Base-by-base conservation (phyloP, 371 early-diverging fungal species). In the Mucor mucedo region DNA sequence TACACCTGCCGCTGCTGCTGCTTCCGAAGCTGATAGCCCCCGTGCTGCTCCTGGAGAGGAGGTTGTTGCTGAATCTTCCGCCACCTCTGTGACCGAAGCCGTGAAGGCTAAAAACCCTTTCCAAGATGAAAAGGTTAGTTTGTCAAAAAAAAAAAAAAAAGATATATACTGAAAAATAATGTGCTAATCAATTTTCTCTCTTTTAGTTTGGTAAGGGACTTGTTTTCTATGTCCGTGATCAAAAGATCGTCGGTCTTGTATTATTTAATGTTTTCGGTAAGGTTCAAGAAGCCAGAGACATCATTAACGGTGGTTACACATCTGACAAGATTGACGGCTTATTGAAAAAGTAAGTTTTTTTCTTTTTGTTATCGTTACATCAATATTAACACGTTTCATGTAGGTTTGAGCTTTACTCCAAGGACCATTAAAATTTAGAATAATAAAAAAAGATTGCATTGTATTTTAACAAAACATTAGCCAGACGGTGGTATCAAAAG, bases 261-360 rank as follows among this genome's bases (percentile, higher is more conserved):
- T 75, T 86, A 55, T 91, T 87, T 77, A 92, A 91, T 67, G 78
- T 89, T 45, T 87, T 86, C 77, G 88, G 87, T 53, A 86, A 88
- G 70, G 83, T 87, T 16, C 85, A 86, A 30, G 77, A 86, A 66
- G 92, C 92, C n/a, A 84, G 92, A 64, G 80, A 87, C 62, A 77
- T 91, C 33, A 82, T 91, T 48, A 69, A 75, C 55, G 74, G 68
- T 35, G 79, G 77, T 16, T 71, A 73, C 45, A 72, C 75, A n/a
- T 70, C 77, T 28, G 82, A 81, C 39, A 66, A 81, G 54, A 81
- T 81, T 29, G 82, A 81, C 49, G 65, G 75, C 2, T 55, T 81
- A 27, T 52, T 81, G 40, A 77, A 78, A 50, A 65, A 78, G 75
- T 47, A 47, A 21, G 47, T 47, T 4, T 47, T 47, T 4, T n/a